These are phyloP conservation scores for Thalia dealbata DNA, from an alignment of 176 grass and related monocot genomes.

Conservation along the genomic window DNA sequence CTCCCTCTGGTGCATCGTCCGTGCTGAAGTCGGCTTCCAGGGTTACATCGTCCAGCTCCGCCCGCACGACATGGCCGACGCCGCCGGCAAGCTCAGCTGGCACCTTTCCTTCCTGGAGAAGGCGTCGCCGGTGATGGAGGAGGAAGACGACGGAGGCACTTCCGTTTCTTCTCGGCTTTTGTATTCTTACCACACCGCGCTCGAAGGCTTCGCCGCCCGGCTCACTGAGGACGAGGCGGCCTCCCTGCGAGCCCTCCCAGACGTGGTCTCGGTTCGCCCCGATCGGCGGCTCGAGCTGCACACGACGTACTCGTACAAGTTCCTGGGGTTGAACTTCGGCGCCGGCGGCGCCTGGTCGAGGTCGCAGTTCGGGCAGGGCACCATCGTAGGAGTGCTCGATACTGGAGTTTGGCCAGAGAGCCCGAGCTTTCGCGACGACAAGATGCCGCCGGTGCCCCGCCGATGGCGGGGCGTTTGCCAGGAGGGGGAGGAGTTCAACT, in stretches of 20 bases:
- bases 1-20: background rate
- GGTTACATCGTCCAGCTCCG: slow-evolving; percentile 81
- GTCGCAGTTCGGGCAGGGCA: slow-evolving; percentile 43
- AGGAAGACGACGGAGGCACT: slow-evolving; percentile 14
- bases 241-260: slow-evolving; percentile 30
- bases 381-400: slow-evolving; percentile 78
- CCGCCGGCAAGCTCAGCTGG: slow-evolving; percentile 30
- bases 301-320: slow-evolving; percentile 75
- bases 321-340: slow-evolving; percentile 60
- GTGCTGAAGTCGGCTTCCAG: slow-evolving; percentile 15
- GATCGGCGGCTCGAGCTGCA: slow-evolving; percentile 66
- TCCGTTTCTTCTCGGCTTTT: slow-evolving; percentile 46
- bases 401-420: slow-evolving; percentile 93
- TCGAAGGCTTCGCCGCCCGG: slow-evolving; percentile 75
- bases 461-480: slow-evolving; percentile 66
- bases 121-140: slow-evolving; percentile 30
- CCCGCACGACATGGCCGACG: slow-evolving; percentile 5
- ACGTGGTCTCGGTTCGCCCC: slow-evolving; percentile 49
- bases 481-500: slow-evolving; percentile 53
- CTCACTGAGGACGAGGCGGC: slow-evolving; percentile 44
- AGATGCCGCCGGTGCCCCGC: slow-evolving; percentile 51
- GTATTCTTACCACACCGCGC: slow-evolving; percentile 73
- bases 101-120: slow-evolving; percentile 59
- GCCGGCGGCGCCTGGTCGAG: slow-evolving; percentile 46
- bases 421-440: slow-evolving; percentile 64